Conservation (phyloP, 2,329 filamentous ascomycete species). For the Fusarium metavorans region DNA sequence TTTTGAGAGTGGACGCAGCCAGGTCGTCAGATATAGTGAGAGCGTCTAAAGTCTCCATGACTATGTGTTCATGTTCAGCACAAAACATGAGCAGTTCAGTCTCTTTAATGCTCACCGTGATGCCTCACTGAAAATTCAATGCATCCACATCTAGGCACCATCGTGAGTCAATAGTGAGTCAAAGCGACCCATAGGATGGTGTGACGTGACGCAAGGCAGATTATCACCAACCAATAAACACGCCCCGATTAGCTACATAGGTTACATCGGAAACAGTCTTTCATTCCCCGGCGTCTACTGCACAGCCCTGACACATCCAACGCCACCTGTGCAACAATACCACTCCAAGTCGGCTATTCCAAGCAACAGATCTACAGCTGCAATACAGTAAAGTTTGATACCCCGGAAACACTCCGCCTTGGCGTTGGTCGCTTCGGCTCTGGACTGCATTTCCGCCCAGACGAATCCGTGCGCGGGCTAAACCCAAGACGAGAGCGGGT, state of each 20-base stretch:
- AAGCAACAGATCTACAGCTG: background rate
- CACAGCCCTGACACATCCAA: background rate
- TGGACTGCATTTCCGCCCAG: background rate
- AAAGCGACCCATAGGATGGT: background rate
- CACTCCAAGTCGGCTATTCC: background rate
- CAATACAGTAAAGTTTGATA: background rate
- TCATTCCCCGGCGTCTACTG: background rate
- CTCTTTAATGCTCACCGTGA: background rate
- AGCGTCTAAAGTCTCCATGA: background rate
- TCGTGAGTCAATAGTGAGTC: background rate
- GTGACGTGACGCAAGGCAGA: background rate
- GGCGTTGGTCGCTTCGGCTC: background rate
- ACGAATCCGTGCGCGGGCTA: background rate
- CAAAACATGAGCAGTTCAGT: background rate
- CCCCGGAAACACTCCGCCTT: background rate
- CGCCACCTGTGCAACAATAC: background rate
- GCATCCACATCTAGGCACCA: background rate
- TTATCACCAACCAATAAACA: background rate
- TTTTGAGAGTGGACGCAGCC: slow-evolving; percentile 2
- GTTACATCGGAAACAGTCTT: background rate
- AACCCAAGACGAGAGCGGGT: background rate
- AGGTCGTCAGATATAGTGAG: background rate
- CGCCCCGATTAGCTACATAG: background rate
- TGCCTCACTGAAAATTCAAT: background rate
- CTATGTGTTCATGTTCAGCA: background rate